Evolutionary conservation across 2,329 filamentous ascomycete genomes (phyloP), one percentile per base, ranked within the genome.

Genomic region (Tolypocladium endophyticum): DNA sequence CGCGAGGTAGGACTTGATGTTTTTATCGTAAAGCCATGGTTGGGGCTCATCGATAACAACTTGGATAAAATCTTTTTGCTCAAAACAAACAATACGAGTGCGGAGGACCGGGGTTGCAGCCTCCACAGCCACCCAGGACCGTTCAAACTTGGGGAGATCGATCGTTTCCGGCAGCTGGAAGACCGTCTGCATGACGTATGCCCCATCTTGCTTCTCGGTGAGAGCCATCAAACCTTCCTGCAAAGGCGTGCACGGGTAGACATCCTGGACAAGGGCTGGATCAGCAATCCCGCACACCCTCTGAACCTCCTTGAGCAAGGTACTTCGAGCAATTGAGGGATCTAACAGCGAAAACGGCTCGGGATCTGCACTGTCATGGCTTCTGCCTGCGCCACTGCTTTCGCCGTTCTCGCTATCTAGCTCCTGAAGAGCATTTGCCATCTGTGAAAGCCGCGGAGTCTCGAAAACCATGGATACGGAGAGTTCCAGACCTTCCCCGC

Each of bases 151-250:
- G 4, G 16, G 12, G 4, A 43, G 38, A 43, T 45, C 38, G n/a
- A 56, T 43, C 3, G 6, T 9, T 2, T 33, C 23, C 5, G 55
- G 23, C 12, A 56, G 38, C 18, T 33, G n/a, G n/a, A 56, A 56
- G 12, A 66, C 67, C n/a, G 68, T 63, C 50, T 70, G 67, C 6
- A 70, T 69, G 14, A 76, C 67, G 50, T 79, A 79, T 1, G 72
- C 70, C 2, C 73, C 74, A 0, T 65, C 56, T 16, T 71, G 65
- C 50, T 69, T 70, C 20, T 62, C 65, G 0, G 74, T 67, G 0
- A 76, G 61, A 0, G 74, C 70, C 30, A 79, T 65, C 1, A 79
- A 66, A 1, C 73, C 74, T 59, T 74, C 73, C 57, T 79, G 76
- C 1, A 78, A 66, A 1, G 71, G 69, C 4, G 74, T 74, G 64